Evolutionary conservation across 1,284 basidiomycete species (phyloP), one percentile per base, ranked within the genome.

Genomic region (Ceratobasidium papillatum): DNA sequence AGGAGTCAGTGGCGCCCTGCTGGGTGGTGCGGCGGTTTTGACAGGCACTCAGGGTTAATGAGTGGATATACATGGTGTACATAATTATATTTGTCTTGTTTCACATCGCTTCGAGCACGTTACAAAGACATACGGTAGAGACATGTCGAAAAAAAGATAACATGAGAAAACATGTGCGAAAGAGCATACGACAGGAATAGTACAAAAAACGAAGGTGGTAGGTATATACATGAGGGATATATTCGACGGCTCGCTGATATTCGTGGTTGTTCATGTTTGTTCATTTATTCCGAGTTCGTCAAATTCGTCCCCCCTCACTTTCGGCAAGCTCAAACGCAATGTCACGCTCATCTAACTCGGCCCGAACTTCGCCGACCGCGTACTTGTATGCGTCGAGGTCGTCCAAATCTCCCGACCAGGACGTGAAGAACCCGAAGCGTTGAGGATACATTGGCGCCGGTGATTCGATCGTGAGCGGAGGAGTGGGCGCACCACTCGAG

Each of bases 51-150:
- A 71, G 68, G 68, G 68, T 71, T 71, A 71, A 71, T 71, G 54
- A 71, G 38, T 71, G 19, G 62, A 64, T 59, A 4, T 47, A 47
- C 45, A 56, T 36, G 47, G 41, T 58, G 68, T 71, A 71, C 56
- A 71, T 71, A 71, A 71, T 71, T 59, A 56, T 71, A 47, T 54
- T n/a, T 71, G 68, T 71, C 30, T 49, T 71, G 56, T 71, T 71
- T 59, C 30, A 38, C 12, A 41, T 22, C 61, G 52, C 41, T 17
- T 47, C 41, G 49, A 71, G 43, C 68, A 71, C 43, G 68, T 27
- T 59, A 45, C 56, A 36, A 61, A 71, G 32, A 71, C 68, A 71
- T 59, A 54, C 30, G 34, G 32, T 14, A n/a, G 51, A 58, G 34
- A 59, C 68, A 71, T 61, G 41, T 27, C 43, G 22, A 49, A n/a